Evolutionary conservation across 208 protist genomes (phyloP), one percentile per base, ranked within the genome.

Genomic region (Trypanosoma avium): DNA sequence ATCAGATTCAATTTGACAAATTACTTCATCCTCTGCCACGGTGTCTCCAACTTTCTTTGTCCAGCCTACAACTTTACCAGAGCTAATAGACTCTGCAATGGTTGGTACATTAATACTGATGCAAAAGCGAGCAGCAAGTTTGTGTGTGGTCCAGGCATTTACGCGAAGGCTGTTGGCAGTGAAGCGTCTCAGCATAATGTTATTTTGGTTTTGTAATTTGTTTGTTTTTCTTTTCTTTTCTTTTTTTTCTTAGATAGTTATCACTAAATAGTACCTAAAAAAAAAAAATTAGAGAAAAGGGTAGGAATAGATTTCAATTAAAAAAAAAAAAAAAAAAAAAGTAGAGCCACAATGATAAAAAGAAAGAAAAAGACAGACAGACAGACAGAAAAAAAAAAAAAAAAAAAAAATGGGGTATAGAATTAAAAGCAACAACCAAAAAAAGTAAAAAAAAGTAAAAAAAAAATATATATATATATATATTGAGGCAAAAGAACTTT

Each of bases 31-130:
- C 69, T 96, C 88, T 6, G 88, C 76, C n/a, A 99, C 95, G 61
- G 84, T 71, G 60, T 99, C 97, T 38, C 98, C 98, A 35, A 97
- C 90, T 49, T 94, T 93, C 79, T 98, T 99, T 0, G 78, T 81
- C 95, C 97, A 99, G 46, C 85, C 77, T 36, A 94, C 90, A 40
- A 99, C 82, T 55, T 96, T 98, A 27, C 98, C 98, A 59, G 97
- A 94, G 50, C 80, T 96, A 82, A 99, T 99, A 13, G 98, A 99
- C 75, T 99, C 98, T 45, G 97, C 98, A 65, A 99, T 97, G 24
- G 77, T 73, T 19, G 98, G 98, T 3, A 99, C 97, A 24, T 93
- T 93, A 57, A 97, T 94, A 85, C 77, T 86, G 43, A 93, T 35
- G 80, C 89, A 94, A 68, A 87, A 96, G 69, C 90, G 90, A n/a